Evolutionary conservation across 192 early-diverging fungal species (phyloP), one percentile per base, ranked within the genome.

Genomic region (Coemansia sp.): DNA sequence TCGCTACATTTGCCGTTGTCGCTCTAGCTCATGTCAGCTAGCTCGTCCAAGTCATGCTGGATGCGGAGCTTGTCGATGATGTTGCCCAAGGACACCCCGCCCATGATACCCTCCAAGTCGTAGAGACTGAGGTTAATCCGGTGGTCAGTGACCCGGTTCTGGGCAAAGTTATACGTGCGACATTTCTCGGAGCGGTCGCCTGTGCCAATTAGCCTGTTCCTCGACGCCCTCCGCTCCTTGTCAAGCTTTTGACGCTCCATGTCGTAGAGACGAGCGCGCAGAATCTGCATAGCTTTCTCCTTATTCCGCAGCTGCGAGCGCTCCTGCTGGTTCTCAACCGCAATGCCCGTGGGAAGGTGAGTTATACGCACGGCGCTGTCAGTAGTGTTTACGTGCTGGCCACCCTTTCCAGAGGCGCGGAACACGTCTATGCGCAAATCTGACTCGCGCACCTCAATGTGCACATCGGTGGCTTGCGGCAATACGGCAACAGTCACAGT

Each of bases 321-420:
- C 70, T 97, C 93, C 60, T 91, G 92, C 83, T 97, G 96, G 77
- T 93, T 93, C 32, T 89, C 83, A 6, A 96, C 92, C 7, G 87
- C 85, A 38, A 96, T 89, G 0, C 96, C 96, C 3, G 94, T 94
- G 7, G 97, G 93, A 22, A 97, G 65, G 81, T 99, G 97, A 8
- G 93, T 96, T 29, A 99, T 86, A 6, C 96, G 87, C 60, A 98
- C 94, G 7, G 97, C 96, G 65, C 90, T 92, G 59, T 98, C 95
- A 0, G 97, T 97, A 3, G 91, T 98, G 59, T 97, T 99, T 7
- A 98, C 96, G 70, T 97, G 95, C 86, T 94, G 93, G 15, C 93
- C 93, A n/a, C 93, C 93, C n/a, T 89, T 86, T 12, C 93, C 93
- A 14, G 88, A 89, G 25, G 93, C 88, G 6, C 93, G 81, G 64